phyloP scores from a whole-genome alignment of 2,329 filamentous ascomycete species.

The Tolypocladium inflatum region DNA sequence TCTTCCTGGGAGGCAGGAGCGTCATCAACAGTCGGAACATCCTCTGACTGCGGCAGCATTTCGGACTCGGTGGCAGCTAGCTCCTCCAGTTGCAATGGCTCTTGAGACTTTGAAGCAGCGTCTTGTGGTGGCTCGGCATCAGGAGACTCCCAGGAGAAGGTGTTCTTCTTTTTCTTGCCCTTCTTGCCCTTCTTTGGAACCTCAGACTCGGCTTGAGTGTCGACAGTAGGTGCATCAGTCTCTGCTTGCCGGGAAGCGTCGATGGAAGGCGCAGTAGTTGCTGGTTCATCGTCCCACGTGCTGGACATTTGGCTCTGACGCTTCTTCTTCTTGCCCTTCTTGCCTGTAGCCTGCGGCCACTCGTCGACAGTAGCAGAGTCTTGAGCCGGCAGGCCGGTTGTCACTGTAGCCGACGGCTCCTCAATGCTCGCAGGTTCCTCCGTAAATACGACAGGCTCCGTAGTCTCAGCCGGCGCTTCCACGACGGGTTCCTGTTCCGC shows the following conservation, averaged over 20 bases:
- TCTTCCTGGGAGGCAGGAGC: background rate
- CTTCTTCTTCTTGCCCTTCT: constrained; percentile 9
- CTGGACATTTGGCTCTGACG: background rate
- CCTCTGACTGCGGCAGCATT: background rate
- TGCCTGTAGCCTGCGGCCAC: constrained; percentile 1
- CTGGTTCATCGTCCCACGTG: background rate
- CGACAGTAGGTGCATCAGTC: background rate
- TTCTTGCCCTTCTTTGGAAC: constrained; percentile 5
- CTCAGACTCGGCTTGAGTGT: constrained; percentile 1
- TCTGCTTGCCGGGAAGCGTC: background rate
- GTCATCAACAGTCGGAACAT: background rate
- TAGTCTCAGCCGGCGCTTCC: background rate
- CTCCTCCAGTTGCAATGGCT: background rate
- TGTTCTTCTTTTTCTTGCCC: constrained; percentile 12
- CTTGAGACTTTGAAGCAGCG: background rate
- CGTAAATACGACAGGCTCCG: background rate
- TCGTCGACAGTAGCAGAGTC: background rate
- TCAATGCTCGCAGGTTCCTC: constrained; percentile 2
- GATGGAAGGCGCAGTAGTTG: background rate
- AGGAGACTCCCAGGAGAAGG: constrained; percentile 2
- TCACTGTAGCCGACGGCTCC: background rate
- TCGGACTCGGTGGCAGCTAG: background rate
- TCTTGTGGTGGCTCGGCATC: background rate
- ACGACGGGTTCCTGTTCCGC: background rate
- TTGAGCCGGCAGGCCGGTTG: background rate